Conservation (phyloP, 306 rosid species). For the Prunus mira region DNA sequence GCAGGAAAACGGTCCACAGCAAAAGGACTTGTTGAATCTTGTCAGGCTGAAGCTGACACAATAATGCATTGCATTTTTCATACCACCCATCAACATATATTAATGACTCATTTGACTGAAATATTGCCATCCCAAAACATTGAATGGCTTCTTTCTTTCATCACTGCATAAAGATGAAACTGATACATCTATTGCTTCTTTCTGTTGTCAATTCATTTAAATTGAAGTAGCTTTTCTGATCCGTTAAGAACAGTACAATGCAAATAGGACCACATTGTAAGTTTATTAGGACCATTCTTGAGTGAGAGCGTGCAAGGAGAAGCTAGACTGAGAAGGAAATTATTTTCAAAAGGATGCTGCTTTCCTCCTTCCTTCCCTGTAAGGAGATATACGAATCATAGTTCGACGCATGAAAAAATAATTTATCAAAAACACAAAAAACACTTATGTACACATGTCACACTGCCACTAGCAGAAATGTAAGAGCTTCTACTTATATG, state of each 20-base stretch:
- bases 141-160: background rate
- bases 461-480: rapidly evolving
- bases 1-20: background rate
- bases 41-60: slow-evolving; percentile 23
- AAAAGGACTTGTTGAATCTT: background rate
- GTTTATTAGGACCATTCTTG: background rate
- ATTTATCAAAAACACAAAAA: no score
- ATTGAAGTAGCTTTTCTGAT: background rate
- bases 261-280: background rate
- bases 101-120: slow-evolving; percentile 9
- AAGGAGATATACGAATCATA: no score
- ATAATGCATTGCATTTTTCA: background rate
- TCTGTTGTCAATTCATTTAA: background rate
- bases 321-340: background rate
- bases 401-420: no score
- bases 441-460: no score
- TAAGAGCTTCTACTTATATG: no score
- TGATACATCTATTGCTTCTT: background rate
- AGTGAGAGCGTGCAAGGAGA: background rate
- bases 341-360: background rate
- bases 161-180: background rate
- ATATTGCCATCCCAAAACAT: background rate
- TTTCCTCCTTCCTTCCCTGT: background rate
- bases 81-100: background rate
- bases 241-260: background rate